Evolutionary conservation across 1,139 yeast genomes (phyloP).

Genomic region (Saccharomyces hybrid): DNA sequence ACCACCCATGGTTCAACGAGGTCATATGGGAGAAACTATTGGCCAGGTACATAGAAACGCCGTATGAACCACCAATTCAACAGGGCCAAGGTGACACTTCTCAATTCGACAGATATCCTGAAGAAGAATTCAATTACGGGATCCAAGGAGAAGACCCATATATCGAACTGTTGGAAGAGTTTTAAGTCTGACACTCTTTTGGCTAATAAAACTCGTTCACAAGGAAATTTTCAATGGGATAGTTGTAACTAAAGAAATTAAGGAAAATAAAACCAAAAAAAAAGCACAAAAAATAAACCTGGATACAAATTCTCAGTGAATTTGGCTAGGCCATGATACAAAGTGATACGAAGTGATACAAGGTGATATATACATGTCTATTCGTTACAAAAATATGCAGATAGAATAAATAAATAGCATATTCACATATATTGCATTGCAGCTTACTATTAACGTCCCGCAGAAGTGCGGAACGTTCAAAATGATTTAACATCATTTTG

Average conservation of each 20-base stretch:
- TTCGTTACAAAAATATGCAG: neutral
- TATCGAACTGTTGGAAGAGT: conserved; percentile 78
- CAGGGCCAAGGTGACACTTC: no score
- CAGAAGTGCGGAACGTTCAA: neutral
- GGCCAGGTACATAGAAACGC: no score
- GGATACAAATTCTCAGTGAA: neutral
- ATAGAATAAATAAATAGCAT: neutral
- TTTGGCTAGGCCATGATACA: neutral
- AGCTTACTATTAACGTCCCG: neutral
- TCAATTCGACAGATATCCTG: no score
- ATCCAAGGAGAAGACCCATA: no score
- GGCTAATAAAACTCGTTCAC: neutral
- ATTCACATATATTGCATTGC: neutral
- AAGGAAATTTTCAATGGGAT: neutral
- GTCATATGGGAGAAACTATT: no score
- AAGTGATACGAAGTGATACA: neutral
- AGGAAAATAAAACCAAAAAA: neutral
- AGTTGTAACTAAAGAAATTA: neutral
- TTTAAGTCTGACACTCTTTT: conserved; percentile 35
- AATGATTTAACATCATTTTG: neutral
- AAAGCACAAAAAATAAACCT: neutral
- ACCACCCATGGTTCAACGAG: no score
- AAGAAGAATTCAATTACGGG: no score
- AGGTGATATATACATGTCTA: neutral
- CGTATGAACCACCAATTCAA: no score